phyloP scores from a whole-genome alignment of 257 asterid species.

The Lycium ferocissimum region DNA sequence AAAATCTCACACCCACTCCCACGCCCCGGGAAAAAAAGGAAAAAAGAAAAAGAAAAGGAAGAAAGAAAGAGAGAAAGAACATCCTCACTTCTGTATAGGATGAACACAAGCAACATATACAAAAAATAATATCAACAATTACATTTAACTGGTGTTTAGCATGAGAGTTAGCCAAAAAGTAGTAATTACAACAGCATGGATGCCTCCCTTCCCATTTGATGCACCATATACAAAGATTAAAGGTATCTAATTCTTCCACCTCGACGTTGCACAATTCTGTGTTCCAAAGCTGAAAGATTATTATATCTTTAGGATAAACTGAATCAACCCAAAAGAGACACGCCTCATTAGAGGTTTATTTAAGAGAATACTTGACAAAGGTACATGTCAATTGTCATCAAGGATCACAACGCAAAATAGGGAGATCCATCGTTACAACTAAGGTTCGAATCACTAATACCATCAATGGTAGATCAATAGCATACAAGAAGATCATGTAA shows the following conservation, averaged over 20 bases:
- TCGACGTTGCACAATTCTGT: neutral
- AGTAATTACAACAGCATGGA: neutral
- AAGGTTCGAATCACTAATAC: neutral
- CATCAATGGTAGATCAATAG: neutral
- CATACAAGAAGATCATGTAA: neutral
- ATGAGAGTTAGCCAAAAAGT: neutral
- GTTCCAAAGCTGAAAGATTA: neutral
- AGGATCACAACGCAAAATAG: neutral
- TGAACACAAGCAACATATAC: neutral
- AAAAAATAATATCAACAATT: neutral
- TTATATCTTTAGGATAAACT: neutral
- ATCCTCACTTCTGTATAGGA: neutral
- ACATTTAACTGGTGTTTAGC: neutral
- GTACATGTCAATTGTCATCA: neutral
- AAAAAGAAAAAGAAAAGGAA: neutral
- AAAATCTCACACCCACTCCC: neutral
- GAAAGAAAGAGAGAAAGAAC: neutral
- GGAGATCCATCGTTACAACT: neutral
- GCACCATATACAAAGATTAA: neutral
- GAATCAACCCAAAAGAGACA: neutral
- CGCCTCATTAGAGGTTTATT: neutral
- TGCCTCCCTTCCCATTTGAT: neutral
- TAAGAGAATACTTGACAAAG: neutral
- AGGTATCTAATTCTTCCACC: neutral
- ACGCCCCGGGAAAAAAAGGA: neutral